Evolutionary conservation across 768 basidiomycete genomes (phyloP), one percentile per base, ranked within the genome.

Genomic region (Lactifluus hygrophoroides): DNA sequence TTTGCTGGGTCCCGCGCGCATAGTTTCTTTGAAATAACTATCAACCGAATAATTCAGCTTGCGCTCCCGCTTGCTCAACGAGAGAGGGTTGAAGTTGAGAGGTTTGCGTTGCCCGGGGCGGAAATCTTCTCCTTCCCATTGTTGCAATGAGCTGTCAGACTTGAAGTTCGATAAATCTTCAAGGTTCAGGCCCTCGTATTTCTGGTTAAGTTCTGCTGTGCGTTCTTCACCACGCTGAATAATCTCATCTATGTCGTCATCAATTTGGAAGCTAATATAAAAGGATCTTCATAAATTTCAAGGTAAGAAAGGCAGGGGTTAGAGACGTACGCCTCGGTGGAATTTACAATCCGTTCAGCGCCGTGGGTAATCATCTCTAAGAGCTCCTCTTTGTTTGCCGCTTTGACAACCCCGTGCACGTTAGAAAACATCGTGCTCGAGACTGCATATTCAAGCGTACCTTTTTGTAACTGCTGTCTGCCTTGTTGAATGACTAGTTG

Each of bases 341-440:
- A 75, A 67, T 87, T 95, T 70, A 98, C 94, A 56, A 99, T 97
- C 71, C 92, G 89, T 70, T 98, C 95, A 0, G 94, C 95, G 19
- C 96, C 95, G 66, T 95, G 93, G 6, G 94, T 86, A 58, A 99
- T 98, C 93, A 98, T 99, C 68, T 98, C 94, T 35, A 98, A 74
- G 14, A 99, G 77, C 58, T 98, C 96, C 48, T 98, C 96, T 75
- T 98, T 98, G 70, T 84, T 90, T 16, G 90, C 87, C 53, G 90
- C 94, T 86, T 66, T n/a, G 50, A 16, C 37, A 48, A n/a, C 21
- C 27, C 51, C 52, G 21, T 9, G 17, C 40, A 40, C n/a, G 40
- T 53, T 32, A 57, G 38, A 19, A 17, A 57, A 43, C 10, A 37
- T 37, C n/a, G 28, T 17, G 10, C 13, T 9, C 28, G 34, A 16